These are phyloP conservation scores for Crucihimalaya himalaica DNA, from an alignment of 345 rosid genomes.

Conservation along the genomic window DNA sequence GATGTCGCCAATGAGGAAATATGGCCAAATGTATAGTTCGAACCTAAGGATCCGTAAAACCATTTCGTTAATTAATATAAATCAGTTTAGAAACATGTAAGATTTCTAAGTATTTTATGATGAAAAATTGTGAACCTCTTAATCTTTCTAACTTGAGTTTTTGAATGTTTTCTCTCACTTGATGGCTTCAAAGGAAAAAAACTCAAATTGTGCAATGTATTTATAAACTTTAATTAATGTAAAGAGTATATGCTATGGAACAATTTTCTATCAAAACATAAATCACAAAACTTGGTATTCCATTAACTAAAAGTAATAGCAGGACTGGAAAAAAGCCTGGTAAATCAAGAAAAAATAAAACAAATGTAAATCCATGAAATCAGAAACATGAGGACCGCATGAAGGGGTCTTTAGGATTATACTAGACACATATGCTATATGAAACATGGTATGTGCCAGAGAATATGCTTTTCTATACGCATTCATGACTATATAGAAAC, in stretches of 20 bases:
- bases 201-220: slow-evolving; percentile 1
- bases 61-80: neutral
- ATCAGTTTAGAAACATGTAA: neutral
- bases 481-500: slow-evolving; percentile 1
- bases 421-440: slow-evolving; percentile 34
- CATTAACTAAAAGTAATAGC: neutral
- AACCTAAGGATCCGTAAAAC: neutral
- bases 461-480: slow-evolving; percentile 27
- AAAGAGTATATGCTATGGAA: slow-evolving; percentile 31
- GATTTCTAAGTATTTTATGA: slow-evolving; percentile 2
- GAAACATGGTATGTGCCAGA: slow-evolving; percentile 29
- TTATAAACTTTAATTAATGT: slow-evolving; percentile 14
- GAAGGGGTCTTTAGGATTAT: slow-evolving; percentile 30
- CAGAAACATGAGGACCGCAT: slow-evolving; percentile 31
- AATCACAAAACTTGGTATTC: slow-evolving; percentile 1
- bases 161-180: slow-evolving; percentile 1
- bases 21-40: neutral
- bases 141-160: neutral
- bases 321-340: neutral
- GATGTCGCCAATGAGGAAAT: neutral
- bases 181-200: neutral
- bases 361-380: neutral
- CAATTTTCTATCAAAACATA: slow-evolving; percentile 25
- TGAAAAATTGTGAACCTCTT: neutral
- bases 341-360: neutral